These are phyloP conservation scores for Diaporthe ampelina DNA, from an alignment of 2,329 filamentous ascomycete genomes.

Conservation along the genomic window DNA sequence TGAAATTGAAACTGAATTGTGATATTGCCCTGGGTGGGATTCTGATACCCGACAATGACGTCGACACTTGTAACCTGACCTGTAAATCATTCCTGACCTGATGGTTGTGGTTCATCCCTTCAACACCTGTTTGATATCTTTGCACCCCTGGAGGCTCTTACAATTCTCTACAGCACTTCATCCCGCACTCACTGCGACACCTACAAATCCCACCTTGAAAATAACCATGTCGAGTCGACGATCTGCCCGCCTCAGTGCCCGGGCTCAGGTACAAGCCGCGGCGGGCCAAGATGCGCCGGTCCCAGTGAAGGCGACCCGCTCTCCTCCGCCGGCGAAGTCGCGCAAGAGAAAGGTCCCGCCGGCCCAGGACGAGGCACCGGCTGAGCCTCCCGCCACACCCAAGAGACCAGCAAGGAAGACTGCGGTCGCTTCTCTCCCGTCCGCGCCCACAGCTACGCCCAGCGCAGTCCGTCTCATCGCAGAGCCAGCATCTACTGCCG, in stretches of 20 bases:
- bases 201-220: neutral
- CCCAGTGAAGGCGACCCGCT: constrained; percentile 38
- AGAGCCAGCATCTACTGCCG: constrained; percentile 45
- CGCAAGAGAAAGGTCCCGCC: constrained; percentile 49
- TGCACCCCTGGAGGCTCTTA: neutral
- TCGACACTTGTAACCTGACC: constrained; percentile 7
- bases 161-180: neutral
- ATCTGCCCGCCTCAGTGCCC: constrained; percentile 57
- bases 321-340: constrained; percentile 37
- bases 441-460: constrained; percentile 62
- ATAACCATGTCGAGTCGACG: constrained; percentile 49
- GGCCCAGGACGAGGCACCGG: constrained; percentile 38
- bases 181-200: neutral
- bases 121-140: neutral
- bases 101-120: neutral
- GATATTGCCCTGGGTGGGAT: neutral
- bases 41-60: constrained; percentile 27
- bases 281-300: constrained; percentile 25
- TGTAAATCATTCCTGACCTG: neutral
- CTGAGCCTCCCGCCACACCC: constrained; percentile 48
- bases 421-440: constrained; percentile 48
- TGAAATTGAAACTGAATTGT: too few species aligned
- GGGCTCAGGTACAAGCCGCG: constrained; percentile 41
- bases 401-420: constrained; percentile 47
- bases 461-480: constrained; percentile 58